Conservation (phyloP, 179 eudicot genomes). For the Nepenthes alata region DNA sequence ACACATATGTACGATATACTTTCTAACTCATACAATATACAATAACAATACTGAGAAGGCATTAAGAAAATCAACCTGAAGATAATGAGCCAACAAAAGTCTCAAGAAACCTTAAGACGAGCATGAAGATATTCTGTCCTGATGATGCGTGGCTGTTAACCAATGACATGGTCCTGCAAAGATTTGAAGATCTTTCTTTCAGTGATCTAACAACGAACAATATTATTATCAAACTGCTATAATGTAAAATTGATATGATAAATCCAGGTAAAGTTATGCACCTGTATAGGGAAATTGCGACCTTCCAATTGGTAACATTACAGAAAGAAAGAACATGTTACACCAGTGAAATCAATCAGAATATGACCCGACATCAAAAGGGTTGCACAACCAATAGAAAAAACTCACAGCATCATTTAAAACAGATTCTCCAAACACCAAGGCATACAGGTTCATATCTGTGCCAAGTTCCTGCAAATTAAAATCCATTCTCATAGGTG, state of each 20-base stretch:
- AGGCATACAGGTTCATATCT: constrained; percentile 87
- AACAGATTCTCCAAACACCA: constrained; percentile 99
- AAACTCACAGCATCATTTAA: constrained; percentile 90
- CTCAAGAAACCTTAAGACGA: constrained; percentile 80
- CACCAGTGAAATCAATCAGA: constrained; percentile 13
- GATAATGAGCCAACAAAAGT: constrained; percentile 97
- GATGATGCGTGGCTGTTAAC: constrained; percentile 59
- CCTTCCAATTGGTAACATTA: constrained; percentile 42
- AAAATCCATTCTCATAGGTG: not conserved
- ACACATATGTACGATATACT: too few species aligned
- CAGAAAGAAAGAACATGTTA: constrained; percentile 12
- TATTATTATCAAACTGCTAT: not conserved
- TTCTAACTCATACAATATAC: not conserved
- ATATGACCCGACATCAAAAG: constrained; percentile 1
- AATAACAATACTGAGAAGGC: not conserved
- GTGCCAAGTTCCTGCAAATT: constrained; percentile 84
- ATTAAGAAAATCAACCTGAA: constrained; percentile 45
- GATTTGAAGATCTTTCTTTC: not conserved
- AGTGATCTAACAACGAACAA: too few species aligned
- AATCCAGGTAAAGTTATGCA: constrained; percentile 12
- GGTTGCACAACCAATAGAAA: constrained; percentile 5
- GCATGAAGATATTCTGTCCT: constrained; percentile 49
- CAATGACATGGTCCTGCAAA: constrained; percentile 80
- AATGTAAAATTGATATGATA: not conserved
- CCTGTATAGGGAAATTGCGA: constrained; percentile 99